Evolutionary conservation across 345 rosid species (phyloP), one percentile per base, ranked within the genome.

Genomic region (Mallotus nudiflorus): DNA sequence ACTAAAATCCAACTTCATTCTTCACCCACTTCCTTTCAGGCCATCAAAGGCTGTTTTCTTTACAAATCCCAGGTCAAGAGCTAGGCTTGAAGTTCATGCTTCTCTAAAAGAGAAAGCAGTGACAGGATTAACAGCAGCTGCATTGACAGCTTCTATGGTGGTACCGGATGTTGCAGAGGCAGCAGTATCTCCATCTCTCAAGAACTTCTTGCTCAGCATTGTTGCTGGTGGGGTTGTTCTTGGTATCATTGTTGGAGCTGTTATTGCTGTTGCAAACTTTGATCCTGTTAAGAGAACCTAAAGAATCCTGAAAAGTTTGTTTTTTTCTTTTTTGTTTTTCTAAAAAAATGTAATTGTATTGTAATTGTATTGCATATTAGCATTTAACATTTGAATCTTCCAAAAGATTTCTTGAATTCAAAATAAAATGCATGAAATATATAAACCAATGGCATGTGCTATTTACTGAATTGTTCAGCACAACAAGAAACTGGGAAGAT

Each of bases 151-250:
- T 40, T 74, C 77, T 42, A 61, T 62, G 78, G 64, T 74, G 48
- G 33, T 74, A 9, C 78, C 78, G 12, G 68, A 74, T 24, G 69
- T 68, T 4, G 78, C 78, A 4, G 68, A 42, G n/a, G 73, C 78
- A 22, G 86, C 81, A 22, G 80, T 80, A 14, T 56, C 80, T 18
- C 75, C 82, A 5, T 75, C 86, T 16, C 84, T 83, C 73, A 70
- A 78, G 54, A 83, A 80, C 70, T 83, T 83, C 76, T 77, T 80
- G 82, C 81, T 80, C 37, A 80, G 84, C 75, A 83, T 80, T n/a
- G 77, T 29, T 1, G 86, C 84, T 15, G 86, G 82, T 44, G 81
- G 84, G 2, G 77, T 73, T 25, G 84, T 78, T 45, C 77, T 80
- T 18, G 42, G 40, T 9, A 81, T 44, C 4, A 24, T 83, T 40